Evolutionary conservation across 2,329 filamentous ascomycete species (phyloP).

Genomic region (Diaporthe sp.): DNA sequence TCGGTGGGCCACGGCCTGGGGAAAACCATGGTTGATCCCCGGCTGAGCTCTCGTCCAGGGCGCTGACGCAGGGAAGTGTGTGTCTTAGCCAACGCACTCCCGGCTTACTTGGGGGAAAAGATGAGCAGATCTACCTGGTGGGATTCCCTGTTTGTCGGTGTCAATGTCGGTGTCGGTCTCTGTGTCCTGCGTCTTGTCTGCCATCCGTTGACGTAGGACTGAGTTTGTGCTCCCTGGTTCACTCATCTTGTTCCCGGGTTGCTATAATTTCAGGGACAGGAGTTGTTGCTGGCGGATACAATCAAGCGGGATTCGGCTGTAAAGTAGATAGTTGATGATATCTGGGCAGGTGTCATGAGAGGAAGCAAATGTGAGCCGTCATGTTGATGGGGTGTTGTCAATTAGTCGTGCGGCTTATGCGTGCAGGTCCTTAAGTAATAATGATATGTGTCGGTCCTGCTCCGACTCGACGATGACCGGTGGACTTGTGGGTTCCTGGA

Average conservation of each 20-base stretch:
- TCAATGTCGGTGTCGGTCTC: background rate
- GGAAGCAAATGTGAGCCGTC: background rate
- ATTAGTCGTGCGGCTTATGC: conserved; percentile 13
- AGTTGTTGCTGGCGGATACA: background rate
- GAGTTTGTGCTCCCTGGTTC: background rate
- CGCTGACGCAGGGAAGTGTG: background rate
- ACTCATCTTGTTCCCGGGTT: background rate
- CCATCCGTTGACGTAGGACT: conserved; percentile 13
- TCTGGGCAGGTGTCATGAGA: background rate
- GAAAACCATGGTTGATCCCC: conserved; percentile 56
- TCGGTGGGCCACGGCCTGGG: conserved; percentile 83
- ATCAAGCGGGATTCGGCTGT: background rate
- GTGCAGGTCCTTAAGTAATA: conserved; percentile 4
- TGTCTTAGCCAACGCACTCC: background rate
- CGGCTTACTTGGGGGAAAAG: background rate
- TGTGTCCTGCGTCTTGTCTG: conserved; percentile 4
- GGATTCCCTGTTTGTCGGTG: conserved; percentile 30
- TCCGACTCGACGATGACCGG: conserved; percentile 13
- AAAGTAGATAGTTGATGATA: background rate
- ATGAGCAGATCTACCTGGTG: conserved; percentile 32
- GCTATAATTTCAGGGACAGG: background rate
- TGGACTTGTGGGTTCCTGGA: conserved; percentile 8
- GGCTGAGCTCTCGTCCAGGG: conserved; percentile 30
- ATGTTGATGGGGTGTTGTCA: conserved; percentile 2
- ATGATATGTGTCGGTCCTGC: conserved; percentile 13